phyloP scores from a whole-genome alignment of 305 asterid species.

The Salvia sclarea region DNA sequence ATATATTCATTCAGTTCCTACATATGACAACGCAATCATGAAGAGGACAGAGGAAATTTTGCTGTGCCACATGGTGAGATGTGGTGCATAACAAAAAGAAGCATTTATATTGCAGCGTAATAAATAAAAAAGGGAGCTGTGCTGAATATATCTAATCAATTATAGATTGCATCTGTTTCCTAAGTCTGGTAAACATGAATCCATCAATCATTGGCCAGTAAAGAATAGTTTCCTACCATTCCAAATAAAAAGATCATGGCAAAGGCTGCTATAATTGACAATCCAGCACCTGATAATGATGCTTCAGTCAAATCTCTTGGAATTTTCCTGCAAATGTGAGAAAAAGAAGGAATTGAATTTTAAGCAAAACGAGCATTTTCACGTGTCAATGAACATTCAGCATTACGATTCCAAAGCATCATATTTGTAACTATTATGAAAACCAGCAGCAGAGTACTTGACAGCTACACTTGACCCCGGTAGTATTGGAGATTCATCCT shows the following conservation, averaged over 20 bases:
- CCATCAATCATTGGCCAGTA: constrained; percentile 1
- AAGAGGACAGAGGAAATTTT: not conserved
- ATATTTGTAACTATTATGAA: not conserved
- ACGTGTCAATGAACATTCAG: constrained; percentile 9
- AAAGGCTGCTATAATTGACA: constrained; percentile 87
- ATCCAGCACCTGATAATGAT: constrained; percentile 94
- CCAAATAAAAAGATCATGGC: constrained; percentile 87
- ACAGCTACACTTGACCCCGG: constrained; percentile 7
- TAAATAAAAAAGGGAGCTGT: not conserved
- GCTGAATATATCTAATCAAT: no score
- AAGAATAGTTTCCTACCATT: constrained; percentile 61
- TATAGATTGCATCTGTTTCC: constrained; percentile 8
- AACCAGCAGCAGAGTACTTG: not conserved
- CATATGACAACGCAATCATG: constrained; percentile 36
- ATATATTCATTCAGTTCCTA: constrained; percentile 84
- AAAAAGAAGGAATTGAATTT: constrained; percentile 11
- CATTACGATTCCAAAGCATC: constrained; percentile 15
- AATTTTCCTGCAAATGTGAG: constrained; percentile 66
- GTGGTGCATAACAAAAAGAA: not conserved
- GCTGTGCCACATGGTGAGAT: constrained; percentile 9
- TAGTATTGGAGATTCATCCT: constrained; percentile 8
- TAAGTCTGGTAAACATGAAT: constrained; percentile 2
- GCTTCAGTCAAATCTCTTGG: constrained; percentile 98
- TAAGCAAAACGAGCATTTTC: constrained; percentile 5
- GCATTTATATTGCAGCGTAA: constrained; percentile 1